Evolutionary conservation across 2,329 filamentous ascomycete species (phyloP), one percentile per base, ranked within the genome.

Genomic region (Pseudogymnoascus sp.): DNA sequence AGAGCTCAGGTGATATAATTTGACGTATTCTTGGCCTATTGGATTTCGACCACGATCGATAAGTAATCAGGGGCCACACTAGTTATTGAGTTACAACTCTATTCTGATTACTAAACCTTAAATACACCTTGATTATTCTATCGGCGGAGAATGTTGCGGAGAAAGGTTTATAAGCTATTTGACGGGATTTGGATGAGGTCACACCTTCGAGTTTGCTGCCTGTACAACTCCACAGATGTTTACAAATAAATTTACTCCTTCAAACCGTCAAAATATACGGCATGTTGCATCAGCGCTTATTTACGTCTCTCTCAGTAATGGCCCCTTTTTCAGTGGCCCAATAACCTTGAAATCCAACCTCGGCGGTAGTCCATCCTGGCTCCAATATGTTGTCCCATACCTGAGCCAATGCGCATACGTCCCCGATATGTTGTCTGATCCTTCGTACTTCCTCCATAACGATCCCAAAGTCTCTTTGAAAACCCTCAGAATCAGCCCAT

Each of bases 361-460:
- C 5, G 67, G 60, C 1, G 78, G 78, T 14, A 80, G 41, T 0
- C 69, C 63, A 61, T 77, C 71, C 64, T 76, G 80, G 38, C 65
- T 73, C 76, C 77, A 82, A 68, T 78, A 71, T 7, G 75, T 67
- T 61, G 76, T 79, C 1, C 74, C 82, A 67, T 82, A 70, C 18
- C 82, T 73, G 59, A 84, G 64, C 80, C 80, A 84, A 62, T 78
- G 75, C 2, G 77, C 80, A 69, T 83, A 83, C 1, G 81, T 84
- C 3, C 78, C 77, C 0, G 74, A 72, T 1, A 78, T 71, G 66
- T 76, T 66, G 66, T 84, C 81, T 0, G 75, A 76, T 1, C 78
- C 81, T 2, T 71, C 68, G 64, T 83, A 64, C 35, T 75, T 75
- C 68, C 78, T 76, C 81, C 81, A 84, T 33, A 82, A 64, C 25